Conservation (phyloP, 2,329 filamentous ascomycete species). For the Aspergillus texensis region DNA sequence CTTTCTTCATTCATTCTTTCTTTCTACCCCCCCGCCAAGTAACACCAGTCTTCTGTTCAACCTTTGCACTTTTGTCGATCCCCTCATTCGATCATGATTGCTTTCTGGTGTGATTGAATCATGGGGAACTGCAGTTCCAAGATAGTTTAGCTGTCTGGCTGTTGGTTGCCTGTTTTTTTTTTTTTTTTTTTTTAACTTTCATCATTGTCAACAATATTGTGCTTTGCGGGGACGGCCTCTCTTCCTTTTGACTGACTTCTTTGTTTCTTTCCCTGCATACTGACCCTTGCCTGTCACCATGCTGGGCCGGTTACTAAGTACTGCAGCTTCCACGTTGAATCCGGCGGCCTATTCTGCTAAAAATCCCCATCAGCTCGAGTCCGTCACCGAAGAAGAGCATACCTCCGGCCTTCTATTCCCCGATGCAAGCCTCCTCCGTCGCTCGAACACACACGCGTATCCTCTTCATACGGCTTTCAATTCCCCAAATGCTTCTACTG, state of each 20-base stretch:
- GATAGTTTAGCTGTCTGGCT: slow-evolving; percentile 32
- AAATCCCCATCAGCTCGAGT: slow-evolving; percentile 46
- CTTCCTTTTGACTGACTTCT: slow-evolving; percentile 2
- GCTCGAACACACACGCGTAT: slow-evolving; percentile 44
- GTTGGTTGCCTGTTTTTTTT: slow-evolving; percentile 13
- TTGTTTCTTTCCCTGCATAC: slow-evolving; percentile 19
- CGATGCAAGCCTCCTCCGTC: slow-evolving; percentile 46
- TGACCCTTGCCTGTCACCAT: slow-evolving; percentile 33
- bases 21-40: not conserved
- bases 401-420: slow-evolving; percentile 52
- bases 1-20: not conserved
- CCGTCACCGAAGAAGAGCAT: slow-evolving; percentile 53
- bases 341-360: slow-evolving; percentile 43
- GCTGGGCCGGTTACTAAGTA: slow-evolving; percentile 48
- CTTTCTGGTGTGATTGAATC: slow-evolving; percentile 30
- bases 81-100: slow-evolving; percentile 29
- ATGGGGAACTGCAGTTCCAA: slow-evolving; percentile 38
- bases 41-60: not conserved
- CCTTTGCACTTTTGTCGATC: not conserved
- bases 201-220: not conserved
- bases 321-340: slow-evolving; percentile 47
- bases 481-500: slow-evolving; percentile 46
- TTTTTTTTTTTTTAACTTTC: not conserved
- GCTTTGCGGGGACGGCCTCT: slow-evolving; percentile 7
- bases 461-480: slow-evolving; percentile 45